Percentiles rank a stretch among this genome's conserved stretches.
Evolutionary conservation across 2,329 filamentous ascomycete species (phyloP).

Genomic region (Verticillium longisporum): DNA sequence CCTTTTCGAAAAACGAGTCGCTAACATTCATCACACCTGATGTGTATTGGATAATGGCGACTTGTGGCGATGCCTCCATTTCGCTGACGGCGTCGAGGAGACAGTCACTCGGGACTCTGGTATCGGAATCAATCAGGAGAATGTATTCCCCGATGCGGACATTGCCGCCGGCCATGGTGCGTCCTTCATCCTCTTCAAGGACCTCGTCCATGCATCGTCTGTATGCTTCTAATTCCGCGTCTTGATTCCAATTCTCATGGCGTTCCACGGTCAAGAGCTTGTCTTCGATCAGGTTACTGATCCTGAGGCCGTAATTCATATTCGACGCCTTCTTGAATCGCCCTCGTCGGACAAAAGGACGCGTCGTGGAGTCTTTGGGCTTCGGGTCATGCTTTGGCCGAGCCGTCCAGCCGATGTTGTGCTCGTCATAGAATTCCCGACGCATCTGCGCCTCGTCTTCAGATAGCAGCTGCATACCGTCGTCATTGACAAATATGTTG

Average conservation of each 20-base stretch:
- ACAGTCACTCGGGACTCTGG: constrained; percentile 59
- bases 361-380: constrained; percentile 30
- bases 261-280: constrained; percentile 40
- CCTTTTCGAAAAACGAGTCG: constrained; percentile 63
- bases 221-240: constrained; percentile 44
- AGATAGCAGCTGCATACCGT: constrained; percentile 50
- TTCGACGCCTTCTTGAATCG: constrained; percentile 72
- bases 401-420: constrained; percentile 41
- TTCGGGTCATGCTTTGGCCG: constrained; percentile 39
- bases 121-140: constrained; percentile 61
- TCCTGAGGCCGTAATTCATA: constrained; percentile 64
- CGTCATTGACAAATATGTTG: constrained; percentile 55
- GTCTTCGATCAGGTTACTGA: constrained; percentile 56
- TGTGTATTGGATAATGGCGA: constrained; percentile 65
- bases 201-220: constrained; percentile 40
- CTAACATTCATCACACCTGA: constrained; percentile 73
- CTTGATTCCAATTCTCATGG: constrained; percentile 30
- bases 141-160: constrained; percentile 58
- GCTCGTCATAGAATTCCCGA: constrained; percentile 41
- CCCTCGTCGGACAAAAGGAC: constrained; percentile 42
- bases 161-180: constrained; percentile 54
- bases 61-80: constrained; percentile 64
- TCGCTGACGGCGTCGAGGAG: constrained; percentile 62
- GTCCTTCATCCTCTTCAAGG: constrained; percentile 40
- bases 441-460: constrained; percentile 31